Evolutionary conservation across 208 protist genomes (phyloP), one percentile per base, ranked within the genome.

Genomic region (Naegleria fowleri): DNA sequence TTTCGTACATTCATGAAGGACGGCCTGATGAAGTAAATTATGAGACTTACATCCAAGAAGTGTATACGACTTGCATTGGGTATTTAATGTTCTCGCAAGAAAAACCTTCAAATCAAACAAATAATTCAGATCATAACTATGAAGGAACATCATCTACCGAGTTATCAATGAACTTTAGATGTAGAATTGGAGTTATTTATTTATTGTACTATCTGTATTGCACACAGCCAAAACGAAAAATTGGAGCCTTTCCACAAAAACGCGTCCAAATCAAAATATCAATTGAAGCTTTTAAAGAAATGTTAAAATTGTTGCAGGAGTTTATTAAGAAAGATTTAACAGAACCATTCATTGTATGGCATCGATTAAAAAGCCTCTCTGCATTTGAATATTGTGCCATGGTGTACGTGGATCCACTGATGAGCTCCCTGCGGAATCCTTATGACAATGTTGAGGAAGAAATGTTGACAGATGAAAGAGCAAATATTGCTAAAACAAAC

Each of bases 1-100:
- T 86, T 86, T 86, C 83, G 9, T n/a, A 86, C 15, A 86, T 86
- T 38, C 83, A 86, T 29, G 83, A 48, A 39, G 83, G 83, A 48
- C 43, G 16, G 29, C 15, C 83, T 15, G 83, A 86, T 29, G 83
- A 86, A n/a, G 40, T 86, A 48, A 48, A 86, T 86, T 48, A 39
- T 40, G 40, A 86, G 16, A 48, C 13, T 48, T 86, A 51, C 48
- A 86, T 86, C 16, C 83, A 86, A 43, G 83, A 86, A 86, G 39
- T 86, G 16, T 86, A 48, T 48, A 38, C 22, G 13, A 48, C 83
- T 48, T 86, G 83, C 41, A 25, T 86, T 33, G 83, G 83, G 48
- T 86, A 86, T 86, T 48, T 86, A 39, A 86, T 86, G 11, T 48
- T 86, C 25, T 36, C 13, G 7, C 29, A 79, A 79, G 67, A 79